These are phyloP conservation scores for Oemleria cerasiformis DNA, from an alignment of 306 rosid species.

Conservation along the genomic window DNA sequence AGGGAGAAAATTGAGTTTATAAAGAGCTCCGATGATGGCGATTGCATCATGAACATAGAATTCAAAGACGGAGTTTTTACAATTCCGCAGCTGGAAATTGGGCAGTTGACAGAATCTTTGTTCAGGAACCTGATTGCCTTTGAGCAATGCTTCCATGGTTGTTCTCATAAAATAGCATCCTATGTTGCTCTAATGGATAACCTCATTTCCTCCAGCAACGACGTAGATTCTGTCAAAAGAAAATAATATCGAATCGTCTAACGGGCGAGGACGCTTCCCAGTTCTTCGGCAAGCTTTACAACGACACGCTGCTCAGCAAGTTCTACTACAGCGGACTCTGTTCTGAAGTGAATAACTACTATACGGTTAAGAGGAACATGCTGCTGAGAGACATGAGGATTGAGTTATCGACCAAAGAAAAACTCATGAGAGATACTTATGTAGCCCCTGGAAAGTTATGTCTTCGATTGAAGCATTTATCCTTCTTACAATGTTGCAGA, in stretches of 20 bases:
- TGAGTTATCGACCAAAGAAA: too few relatives aligned
- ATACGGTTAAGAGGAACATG: not conserved
- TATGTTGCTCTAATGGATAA: conserved; percentile 20
- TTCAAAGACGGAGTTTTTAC: not conserved
- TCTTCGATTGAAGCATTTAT: not conserved
- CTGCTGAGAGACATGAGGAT: too few relatives aligned
- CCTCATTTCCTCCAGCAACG: conserved; percentile 11
- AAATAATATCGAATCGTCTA: conserved; percentile 5
- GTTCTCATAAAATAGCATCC: conserved; percentile 10
- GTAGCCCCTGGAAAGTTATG: conserved; percentile 18
- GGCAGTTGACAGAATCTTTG: conserved; percentile 3
- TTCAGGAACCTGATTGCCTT: conserved; percentile 19
- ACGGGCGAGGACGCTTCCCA: conserved; percentile 1
- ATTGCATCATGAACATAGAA: conserved; percentile 1
- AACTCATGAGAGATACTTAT: conserved; percentile 10
- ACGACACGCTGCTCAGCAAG: conserved; percentile 2
- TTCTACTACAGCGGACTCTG: conserved; percentile 1
- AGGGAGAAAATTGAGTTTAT: not conserved
- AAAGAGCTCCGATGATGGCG: not conserved
- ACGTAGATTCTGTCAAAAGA: conserved; percentile 10
- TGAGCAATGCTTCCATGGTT: conserved; percentile 19
- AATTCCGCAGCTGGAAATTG: conserved; percentile 13
- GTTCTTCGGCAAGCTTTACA: conserved; percentile 16
- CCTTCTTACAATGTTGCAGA: conserved; percentile 10
- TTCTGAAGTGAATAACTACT: not conserved